Percentiles rank a stretch among this genome's conserved stretches.
These are phyloP conservation scores for Umbelopsis isabellina DNA, from an alignment of 192 early-diverging fungal species.

Conservation along the genomic window DNA sequence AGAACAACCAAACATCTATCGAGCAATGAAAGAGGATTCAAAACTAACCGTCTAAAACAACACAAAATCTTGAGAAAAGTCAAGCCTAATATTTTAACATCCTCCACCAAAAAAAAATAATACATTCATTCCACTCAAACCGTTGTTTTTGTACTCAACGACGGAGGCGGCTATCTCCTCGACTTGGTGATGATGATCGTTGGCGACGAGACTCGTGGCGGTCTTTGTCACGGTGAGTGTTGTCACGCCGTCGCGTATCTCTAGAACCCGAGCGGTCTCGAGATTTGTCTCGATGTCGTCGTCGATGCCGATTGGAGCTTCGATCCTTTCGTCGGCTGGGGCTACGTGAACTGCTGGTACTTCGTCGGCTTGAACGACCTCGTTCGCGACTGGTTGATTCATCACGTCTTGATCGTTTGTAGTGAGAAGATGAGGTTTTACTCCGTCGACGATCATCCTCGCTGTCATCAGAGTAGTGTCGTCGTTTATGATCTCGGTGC, in stretches of 20 bases:
- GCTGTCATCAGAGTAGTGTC: not conserved
- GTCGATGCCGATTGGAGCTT: constrained; percentile 31
- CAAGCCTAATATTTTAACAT: too few relatives aligned
- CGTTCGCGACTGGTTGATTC: not conserved
- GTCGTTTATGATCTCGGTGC: constrained; percentile 17
- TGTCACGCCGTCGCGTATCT: not conserved
- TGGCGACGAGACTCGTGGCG: not conserved
- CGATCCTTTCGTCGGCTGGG: constrained; percentile 9
- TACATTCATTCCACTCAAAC: not conserved
- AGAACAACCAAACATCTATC: too few relatives aligned
- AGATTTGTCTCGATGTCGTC: constrained; percentile 39
- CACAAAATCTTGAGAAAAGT: too few relatives aligned
- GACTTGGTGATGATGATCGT: not conserved
- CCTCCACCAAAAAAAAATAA: too few relatives aligned
- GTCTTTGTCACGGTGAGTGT: not conserved
- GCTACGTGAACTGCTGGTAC: constrained; percentile 28
- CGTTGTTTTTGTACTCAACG: not conserved
- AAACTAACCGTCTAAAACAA: too few relatives aligned
- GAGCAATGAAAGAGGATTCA: too few relatives aligned
- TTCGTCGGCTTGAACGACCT: constrained; percentile 24
- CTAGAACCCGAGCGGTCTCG: constrained; percentile 17
- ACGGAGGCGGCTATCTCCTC: not conserved
- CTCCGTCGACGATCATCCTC: not conserved
- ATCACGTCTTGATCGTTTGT: constrained; percentile 27
- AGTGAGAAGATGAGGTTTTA: constrained; percentile 5